Percentiles rank a stretch among this genome's conserved stretches.
phyloP scores from a whole-genome alignment of 257 asterid genomes.

The Nicotiana attenuata region DNA sequence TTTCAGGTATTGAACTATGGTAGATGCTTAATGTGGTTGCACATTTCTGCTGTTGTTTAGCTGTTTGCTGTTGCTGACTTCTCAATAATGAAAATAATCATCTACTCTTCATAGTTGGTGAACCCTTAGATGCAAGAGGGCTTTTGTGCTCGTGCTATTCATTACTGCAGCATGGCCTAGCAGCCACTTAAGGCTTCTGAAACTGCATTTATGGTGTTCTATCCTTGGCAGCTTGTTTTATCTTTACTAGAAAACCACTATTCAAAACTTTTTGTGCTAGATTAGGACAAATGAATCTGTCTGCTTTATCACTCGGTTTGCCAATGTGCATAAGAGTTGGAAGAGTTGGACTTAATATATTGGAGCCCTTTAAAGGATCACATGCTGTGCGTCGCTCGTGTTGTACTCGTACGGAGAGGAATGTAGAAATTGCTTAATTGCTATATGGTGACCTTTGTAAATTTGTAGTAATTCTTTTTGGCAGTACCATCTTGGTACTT shows the following conservation, averaged over 20 bases:
- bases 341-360: neutral
- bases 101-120: conserved; percentile 10
- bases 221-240: neutral
- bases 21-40: conserved; percentile 2
- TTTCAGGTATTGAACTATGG: conserved; percentile 56
- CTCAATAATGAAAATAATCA: conserved; percentile 8
- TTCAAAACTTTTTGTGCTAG: neutral
- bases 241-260: neutral
- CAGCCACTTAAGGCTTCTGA: neutral
- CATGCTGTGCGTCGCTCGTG: neutral
- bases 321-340: neutral
- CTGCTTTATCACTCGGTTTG: neutral
- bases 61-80: conserved; percentile 8
- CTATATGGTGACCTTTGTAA: no score
- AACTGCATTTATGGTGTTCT: neutral
- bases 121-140: neutral
- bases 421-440: neutral
- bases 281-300: neutral
- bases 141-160: neutral
- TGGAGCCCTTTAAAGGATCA: neutral
- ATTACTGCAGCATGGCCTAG: neutral
- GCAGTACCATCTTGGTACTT: no score
- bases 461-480: no score
- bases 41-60: neutral
- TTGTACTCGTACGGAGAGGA: neutral